Percentiles rank a stretch among this genome's conserved stretches.
phyloP scores from a whole-genome alignment of 441 rosid species.

The Syzygium malaccense region DNA sequence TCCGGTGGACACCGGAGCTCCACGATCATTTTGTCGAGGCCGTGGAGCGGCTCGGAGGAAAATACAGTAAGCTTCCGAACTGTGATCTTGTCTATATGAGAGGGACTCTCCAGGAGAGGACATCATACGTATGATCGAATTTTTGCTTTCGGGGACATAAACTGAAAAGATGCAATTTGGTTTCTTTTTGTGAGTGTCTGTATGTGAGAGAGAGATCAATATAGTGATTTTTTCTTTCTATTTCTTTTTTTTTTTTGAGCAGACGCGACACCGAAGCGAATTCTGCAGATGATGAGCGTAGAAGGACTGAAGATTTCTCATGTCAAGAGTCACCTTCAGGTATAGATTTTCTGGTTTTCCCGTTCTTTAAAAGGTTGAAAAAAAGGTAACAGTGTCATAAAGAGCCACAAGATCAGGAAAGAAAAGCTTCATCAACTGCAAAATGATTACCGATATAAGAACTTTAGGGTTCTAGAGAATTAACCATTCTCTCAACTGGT shows the following conservation, averaged over 20 bases:
- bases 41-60: conserved; percentile 34
- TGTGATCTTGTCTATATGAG: neutral
- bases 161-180: neutral
- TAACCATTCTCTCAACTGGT: neutral
- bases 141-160: neutral
- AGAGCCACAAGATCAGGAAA: neutral
- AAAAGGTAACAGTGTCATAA: neutral
- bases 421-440: neutral
- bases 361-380: neutral
- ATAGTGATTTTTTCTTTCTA: neutral
- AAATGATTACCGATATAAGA: neutral
- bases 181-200: neutral
- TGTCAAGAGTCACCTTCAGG: conserved; percentile 49
- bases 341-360: neutral
- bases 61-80: conserved; percentile 19
- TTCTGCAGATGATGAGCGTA: conserved; percentile 29
- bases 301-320: conserved; percentile 33
- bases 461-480: neutral
- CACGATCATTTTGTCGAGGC: conserved; percentile 25
- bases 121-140: neutral
- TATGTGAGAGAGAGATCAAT: neutral
- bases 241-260: neutral
- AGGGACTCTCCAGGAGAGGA: neutral
- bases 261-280: conserved; percentile 39
- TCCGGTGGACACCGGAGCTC: conserved; percentile 39